Conservation (phyloP, 1,284 basidiomycete species). For the Amylostereum areolatum region DNA sequence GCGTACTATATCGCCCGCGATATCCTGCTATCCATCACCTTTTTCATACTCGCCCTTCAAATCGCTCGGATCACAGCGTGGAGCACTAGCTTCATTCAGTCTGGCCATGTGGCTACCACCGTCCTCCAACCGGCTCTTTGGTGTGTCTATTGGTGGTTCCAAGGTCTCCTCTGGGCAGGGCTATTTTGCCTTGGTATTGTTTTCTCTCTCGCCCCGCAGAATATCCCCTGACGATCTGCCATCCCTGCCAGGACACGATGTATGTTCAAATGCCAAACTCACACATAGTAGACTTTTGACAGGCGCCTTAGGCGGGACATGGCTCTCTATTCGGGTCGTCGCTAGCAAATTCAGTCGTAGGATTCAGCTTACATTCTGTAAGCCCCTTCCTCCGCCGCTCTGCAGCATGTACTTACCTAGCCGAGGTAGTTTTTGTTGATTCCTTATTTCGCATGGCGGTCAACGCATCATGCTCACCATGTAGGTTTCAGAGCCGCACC, state of each 20-base stretch:
- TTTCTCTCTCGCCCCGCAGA: neutral
- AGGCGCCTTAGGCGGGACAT: conserved; percentile 28
- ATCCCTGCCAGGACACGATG: conserved; percentile 22
- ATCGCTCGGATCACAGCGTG: conserved; percentile 26
- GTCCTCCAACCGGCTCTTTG: conserved; percentile 27
- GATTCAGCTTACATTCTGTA: conserved; percentile 39
- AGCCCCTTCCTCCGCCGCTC: conserved; percentile 7
- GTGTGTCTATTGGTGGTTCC: conserved; percentile 43
- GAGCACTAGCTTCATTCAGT: conserved; percentile 15
- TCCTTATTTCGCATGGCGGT: conserved; percentile 55
- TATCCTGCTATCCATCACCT: conserved; percentile 29
- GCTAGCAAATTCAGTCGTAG: conserved; percentile 30
- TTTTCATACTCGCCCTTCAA: conserved; percentile 33
- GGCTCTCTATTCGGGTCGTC: conserved; percentile 29
- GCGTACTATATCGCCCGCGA: conserved; percentile 36
- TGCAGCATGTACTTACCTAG: no score
- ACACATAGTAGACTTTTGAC: conserved; percentile 14
- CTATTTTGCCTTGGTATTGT: conserved; percentile 43
- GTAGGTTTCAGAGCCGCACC: conserved; percentile 18
- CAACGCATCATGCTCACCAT: conserved; percentile 51
- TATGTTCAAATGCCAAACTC: conserved; percentile 11
- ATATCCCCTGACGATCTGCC: neutral
- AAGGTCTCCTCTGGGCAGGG: conserved; percentile 41
- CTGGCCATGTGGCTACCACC: conserved; percentile 14
- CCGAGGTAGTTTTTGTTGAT: conserved; percentile 38